Percentiles rank a stretch among this genome's conserved stretches.
phyloP scores from a whole-genome alignment of 352 stramenopile genomes.

The Thalassiosira hispida region DNA sequence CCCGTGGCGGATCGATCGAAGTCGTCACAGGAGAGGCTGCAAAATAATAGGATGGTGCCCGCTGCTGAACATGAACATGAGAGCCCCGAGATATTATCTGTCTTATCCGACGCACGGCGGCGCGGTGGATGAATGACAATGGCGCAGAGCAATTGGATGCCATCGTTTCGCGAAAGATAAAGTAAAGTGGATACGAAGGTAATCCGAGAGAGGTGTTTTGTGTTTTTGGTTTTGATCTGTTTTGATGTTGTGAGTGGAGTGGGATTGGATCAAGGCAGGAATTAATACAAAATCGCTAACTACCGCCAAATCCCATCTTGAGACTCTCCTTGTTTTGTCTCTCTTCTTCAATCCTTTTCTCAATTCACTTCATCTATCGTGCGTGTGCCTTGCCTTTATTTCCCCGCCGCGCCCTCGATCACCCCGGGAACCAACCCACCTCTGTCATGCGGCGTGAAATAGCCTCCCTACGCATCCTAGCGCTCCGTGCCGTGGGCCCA shows the following conservation, averaged over 20 bases:
- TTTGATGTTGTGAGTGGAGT: not conserved
- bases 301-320: no score
- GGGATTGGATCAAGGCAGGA: not conserved
- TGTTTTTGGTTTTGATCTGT: not conserved
- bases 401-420: not conserved
- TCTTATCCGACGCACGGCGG: no score
- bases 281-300: no score
- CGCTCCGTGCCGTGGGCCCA: constrained; percentile 61
- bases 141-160: not conserved
- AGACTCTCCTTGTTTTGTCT: no score
- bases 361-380: no score
- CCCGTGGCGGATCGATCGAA: not conserved
- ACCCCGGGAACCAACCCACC: not conserved
- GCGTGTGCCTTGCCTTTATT: no score
- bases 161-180: not conserved
- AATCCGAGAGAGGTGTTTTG: no score
- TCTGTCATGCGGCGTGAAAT: constrained; percentile 57
- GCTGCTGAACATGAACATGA: not conserved
- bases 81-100: no score
- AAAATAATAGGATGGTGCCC: not conserved
- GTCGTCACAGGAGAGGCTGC: not conserved
- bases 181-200: no score
- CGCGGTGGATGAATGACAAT: not conserved
- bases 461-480: constrained; percentile 58
- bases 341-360: no score